Conservation (phyloP, 2,329 filamentous ascomycete genomes). For the Pyrenophora tritici-repentis region DNA sequence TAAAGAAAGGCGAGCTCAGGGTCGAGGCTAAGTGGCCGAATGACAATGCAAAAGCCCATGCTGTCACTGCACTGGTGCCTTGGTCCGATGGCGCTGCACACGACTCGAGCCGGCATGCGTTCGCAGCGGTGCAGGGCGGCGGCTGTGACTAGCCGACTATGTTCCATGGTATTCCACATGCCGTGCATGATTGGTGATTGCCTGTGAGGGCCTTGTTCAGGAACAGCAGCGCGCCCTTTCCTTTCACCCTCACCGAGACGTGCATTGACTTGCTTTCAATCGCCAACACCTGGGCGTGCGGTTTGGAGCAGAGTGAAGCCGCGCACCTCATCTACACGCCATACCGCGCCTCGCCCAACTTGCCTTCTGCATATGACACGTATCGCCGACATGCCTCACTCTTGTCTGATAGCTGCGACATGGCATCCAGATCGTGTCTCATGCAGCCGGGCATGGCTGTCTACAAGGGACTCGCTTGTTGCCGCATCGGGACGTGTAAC, state of each 20-base stretch:
- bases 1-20: constrained; percentile 15
- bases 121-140: constrained; percentile 17
- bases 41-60: constrained; percentile 9
- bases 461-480: constrained; percentile 13
- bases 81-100: constrained; percentile 14
- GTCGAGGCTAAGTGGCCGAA: constrained; percentile 5
- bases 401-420: constrained; percentile 17
- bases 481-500: constrained; percentile 21
- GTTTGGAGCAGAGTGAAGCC: not conserved
- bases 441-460: constrained; percentile 6
- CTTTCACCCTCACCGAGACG: not conserved
- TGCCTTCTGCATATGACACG: constrained; percentile 33
- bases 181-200: constrained; percentile 1
- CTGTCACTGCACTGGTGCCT: constrained; percentile 12
- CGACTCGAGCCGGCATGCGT: constrained; percentile 27
- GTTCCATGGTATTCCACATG: constrained; percentile 16
- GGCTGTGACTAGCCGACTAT: constrained; percentile 14
- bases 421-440: constrained; percentile 19
- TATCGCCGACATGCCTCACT: constrained; percentile 18
- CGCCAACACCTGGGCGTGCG: too few relatives aligned
- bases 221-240: not conserved
- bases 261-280: not conserved
- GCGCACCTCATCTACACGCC: constrained; percentile 1
- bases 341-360: constrained; percentile 21
- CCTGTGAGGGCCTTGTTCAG: not conserved